These are phyloP conservation scores for Spergularia bocconei DNA, from an alignment of 148 eudicot genomes.

Conservation along the genomic window DNA sequence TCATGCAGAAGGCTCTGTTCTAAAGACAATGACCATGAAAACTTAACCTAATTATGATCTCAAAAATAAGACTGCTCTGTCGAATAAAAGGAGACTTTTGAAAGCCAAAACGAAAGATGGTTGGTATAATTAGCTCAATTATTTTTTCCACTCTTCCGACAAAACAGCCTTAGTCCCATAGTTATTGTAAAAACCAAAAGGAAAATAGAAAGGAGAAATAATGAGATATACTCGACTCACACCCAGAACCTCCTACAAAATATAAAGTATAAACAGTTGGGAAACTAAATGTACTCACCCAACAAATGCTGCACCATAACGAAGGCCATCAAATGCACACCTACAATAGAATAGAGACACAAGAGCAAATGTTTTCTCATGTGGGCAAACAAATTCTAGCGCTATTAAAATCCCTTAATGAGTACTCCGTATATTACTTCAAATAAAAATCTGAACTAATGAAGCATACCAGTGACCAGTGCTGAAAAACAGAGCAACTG, in stretches of 20 bases:
- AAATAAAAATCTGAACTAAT: neutral
- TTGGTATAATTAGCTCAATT: neutral
- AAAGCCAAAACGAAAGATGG: neutral
- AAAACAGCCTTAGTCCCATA: neutral
- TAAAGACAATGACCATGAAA: neutral
- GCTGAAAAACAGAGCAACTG: conserved; percentile 77
- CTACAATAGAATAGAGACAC: conserved; percentile 27
- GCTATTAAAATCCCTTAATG: conserved; percentile 2
- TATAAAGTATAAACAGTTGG: neutral
- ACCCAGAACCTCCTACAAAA: conserved; percentile 1
- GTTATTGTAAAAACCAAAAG: neutral
- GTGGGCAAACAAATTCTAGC: conserved; percentile 1
- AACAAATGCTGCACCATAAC: conserved; percentile 90
- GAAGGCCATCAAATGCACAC: conserved; percentile 99
- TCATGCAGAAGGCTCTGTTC: conserved; percentile 3
- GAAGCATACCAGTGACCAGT: conserved; percentile 80
- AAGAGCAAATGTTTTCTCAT: conserved; percentile 1
- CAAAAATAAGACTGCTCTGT: neutral
- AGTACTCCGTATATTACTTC: neutral
- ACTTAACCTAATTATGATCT: neutral
- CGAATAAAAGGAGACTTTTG: neutral
- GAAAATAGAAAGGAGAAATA: neutral
- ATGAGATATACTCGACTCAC: neutral
- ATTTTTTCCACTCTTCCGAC: neutral
- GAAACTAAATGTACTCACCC: conserved; percentile 52